Evolutionary conservation across 2,329 filamentous ascomycete genomes (phyloP).

Genomic region (Hymenoscyphus fructigenus): DNA sequence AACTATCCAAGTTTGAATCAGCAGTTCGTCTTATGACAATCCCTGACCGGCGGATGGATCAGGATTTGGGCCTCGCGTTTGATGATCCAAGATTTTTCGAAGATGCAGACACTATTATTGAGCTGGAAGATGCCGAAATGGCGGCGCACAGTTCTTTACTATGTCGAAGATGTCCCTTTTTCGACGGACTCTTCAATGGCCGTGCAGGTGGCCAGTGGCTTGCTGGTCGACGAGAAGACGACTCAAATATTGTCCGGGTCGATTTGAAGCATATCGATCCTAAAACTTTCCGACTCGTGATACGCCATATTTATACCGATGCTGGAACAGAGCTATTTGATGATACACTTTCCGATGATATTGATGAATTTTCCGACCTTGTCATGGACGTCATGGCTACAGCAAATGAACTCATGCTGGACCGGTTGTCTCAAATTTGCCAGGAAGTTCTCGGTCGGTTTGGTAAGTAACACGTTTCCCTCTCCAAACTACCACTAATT

Average conservation of each 20-base stretch:
- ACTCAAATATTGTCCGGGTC: constrained; percentile 59
- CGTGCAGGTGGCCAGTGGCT: constrained; percentile 85
- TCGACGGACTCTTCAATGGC: constrained; percentile 86
- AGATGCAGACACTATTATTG: constrained; percentile 75
- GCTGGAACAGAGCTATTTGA: constrained; percentile 79
- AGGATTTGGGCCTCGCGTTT: constrained; percentile 70
- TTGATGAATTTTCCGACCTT: constrained; percentile 87
- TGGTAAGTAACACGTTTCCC: constrained; percentile 44
- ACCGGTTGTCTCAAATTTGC: constrained; percentile 84
- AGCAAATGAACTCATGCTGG: constrained; percentile 93
- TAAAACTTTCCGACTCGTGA: constrained; percentile 72
- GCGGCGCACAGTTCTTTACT: constrained; percentile 75
- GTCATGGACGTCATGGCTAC: constrained; percentile 86
- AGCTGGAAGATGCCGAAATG: constrained; percentile 73
- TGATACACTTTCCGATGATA: constrained; percentile 63
- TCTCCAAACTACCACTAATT: constrained; percentile 22
- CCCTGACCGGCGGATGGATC: constrained; percentile 61
- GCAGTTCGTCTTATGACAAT: constrained; percentile 73
- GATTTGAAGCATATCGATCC: constrained; percentile 80
- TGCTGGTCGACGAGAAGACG: constrained; percentile 59
- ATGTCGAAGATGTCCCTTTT: constrained; percentile 87
- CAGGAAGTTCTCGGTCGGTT: constrained; percentile 81
- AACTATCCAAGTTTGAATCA: constrained; percentile 70
- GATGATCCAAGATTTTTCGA: constrained; percentile 70
- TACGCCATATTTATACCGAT: constrained; percentile 83